Evolutionary conservation across 805 yeast species (phyloP).

Genomic region (Candida maris): DNA sequence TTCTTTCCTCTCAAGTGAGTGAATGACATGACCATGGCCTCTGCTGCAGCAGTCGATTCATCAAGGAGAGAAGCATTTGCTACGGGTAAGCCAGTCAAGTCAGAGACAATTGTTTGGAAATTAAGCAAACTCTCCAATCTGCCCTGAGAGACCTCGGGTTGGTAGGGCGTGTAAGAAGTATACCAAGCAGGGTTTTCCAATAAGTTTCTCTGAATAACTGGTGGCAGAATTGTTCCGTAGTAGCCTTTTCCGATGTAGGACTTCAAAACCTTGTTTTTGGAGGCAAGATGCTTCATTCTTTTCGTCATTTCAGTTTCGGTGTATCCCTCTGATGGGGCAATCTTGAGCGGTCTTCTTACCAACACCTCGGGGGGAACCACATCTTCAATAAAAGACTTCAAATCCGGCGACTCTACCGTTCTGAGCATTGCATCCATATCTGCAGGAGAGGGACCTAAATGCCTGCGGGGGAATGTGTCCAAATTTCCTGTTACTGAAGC

Average conservation of each 20-base stretch:
- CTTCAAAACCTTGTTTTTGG: slow-evolving; percentile 67
- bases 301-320: slow-evolving; percentile 78
- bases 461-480: slow-evolving; percentile 88
- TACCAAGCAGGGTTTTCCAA: slow-evolving; percentile 97
- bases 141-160: slow-evolving; percentile 97
- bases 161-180: slow-evolving; percentile 97
- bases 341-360: slow-evolving; percentile 58
- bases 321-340: slow-evolving; percentile 70
- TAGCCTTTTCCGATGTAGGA: slow-evolving; percentile 93
- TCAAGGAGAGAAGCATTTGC: slow-evolving; percentile 94
- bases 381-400: slow-evolving; percentile 64
- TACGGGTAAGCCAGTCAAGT: slow-evolving; percentile 89
- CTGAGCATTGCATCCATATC: slow-evolving; percentile 66
- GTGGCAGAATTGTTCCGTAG: slow-evolving; percentile 84
- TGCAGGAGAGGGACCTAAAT: slow-evolving; percentile 72
- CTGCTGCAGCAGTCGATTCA: slow-evolving; percentile 97
- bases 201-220: slow-evolving; percentile 88
- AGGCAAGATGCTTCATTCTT: slow-evolving; percentile 65
- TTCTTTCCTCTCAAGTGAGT: slow-evolving; percentile 66
- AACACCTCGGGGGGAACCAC: slow-evolving; percentile 79
- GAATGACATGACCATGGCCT: slow-evolving; percentile 86
- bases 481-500: slow-evolving; percentile 30
- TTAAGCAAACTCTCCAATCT: slow-evolving; percentile 86
- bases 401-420: slow-evolving; percentile 58
- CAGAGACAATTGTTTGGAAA: slow-evolving; percentile 88